Conservation (phyloP, 2,329 filamentous ascomycete genomes). For the Nigrospora osmanthi region DNA sequence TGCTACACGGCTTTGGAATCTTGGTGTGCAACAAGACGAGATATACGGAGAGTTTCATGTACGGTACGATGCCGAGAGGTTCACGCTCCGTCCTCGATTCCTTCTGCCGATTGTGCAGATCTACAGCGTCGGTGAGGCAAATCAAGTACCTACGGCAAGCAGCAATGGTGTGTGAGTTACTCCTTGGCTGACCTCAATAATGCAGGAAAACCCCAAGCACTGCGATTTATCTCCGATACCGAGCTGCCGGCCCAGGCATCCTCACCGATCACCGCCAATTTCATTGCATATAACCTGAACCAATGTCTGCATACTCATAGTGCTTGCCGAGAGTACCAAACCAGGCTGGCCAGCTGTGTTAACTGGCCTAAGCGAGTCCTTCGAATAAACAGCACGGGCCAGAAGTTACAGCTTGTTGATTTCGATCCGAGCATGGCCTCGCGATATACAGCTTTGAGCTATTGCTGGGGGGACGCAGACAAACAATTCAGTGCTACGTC, state of each 20-base stretch:
- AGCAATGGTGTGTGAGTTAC: too few species aligned
- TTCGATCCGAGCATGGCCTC: not conserved
- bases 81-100: not conserved
- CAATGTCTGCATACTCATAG: not conserved
- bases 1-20: constrained; percentile 1
- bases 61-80: constrained; percentile 1
- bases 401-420: not conserved
- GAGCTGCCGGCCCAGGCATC: not conserved
- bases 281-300: constrained; percentile 1
- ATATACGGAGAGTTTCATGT: not conserved
- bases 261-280: not conserved
- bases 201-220: not conserved
- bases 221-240: not conserved
- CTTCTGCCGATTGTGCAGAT: constrained; percentile 1
- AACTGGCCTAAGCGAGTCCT: constrained; percentile 1
- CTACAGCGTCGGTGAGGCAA: not conserved
- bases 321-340: not conserved
- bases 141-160: not conserved
- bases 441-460: constrained; percentile 4
- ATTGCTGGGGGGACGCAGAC: constrained; percentile 2
- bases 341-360: not conserved
- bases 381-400: not conserved
- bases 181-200: not conserved
- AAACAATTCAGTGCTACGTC: not conserved
- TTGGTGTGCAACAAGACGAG: not conserved